Evolutionary conservation across 768 basidiomycete species (phyloP), one percentile per base, ranked within the genome.

Genomic region (Mrakia gelida): DNA sequence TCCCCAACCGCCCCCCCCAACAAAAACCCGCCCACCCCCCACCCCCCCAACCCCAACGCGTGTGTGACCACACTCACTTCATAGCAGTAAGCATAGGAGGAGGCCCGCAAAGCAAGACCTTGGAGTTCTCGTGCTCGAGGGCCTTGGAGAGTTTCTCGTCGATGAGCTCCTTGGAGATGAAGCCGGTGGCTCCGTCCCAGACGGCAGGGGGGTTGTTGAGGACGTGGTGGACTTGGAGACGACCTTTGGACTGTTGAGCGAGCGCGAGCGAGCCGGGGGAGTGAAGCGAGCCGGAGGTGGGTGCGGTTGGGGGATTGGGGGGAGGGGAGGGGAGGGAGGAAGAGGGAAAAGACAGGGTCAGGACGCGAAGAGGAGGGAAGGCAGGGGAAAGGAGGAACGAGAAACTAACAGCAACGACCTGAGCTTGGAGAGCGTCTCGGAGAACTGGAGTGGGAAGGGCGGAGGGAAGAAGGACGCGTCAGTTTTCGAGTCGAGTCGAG

Each of bases 131-230:
- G 34, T 85, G 85, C 26, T 87, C 85, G 38, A 74, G 11, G 16
- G 80, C 79, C 5, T 80, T 70, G n/a, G 93, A 94, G 85, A 98
- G 87, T 84, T 90, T 87, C 80, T 90, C 86, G 82, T 92, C 88
- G 82, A 99, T 94, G 83, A 97, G 94, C 16, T 94, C 93, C 85
- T 92, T 93, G 81, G 91, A 89, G 75, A 99, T 93, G 82, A 97
- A 99, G 56, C 97, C 97, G 75, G 90, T 89, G 79, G 95, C 95
- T 65, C 92, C 92, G 6, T 87, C 88, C 97, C 97, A 99, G 80
- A 85, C 87, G 38, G 88, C 86, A 7, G 96, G 95, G 3, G 95
- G 90, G 87, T 94, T 97, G 88, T 99, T 98, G 82, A 99, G 89
- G 75, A 97, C 94, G 84, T 95, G 59, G 72, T 65, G 54, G 49